Evolutionary conservation across 306 rosid genomes (phyloP).

Genomic region (Cercis canadensis): DNA sequence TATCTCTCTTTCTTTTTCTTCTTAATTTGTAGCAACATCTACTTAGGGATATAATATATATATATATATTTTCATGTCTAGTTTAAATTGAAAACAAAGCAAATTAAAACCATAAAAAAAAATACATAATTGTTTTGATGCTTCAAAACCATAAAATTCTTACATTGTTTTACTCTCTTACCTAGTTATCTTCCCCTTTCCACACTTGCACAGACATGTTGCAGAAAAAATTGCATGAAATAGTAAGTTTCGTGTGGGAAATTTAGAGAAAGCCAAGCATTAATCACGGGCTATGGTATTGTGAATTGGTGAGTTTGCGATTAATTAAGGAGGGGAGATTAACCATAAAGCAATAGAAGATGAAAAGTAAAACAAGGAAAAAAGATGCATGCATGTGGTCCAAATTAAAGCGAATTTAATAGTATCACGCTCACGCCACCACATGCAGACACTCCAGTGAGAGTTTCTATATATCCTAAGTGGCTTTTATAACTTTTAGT

Average conservation of each 20-base stretch:
- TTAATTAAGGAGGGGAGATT: slow-evolving; percentile 14
- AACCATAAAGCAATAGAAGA: slow-evolving; percentile 33
- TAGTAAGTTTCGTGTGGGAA: not conserved
- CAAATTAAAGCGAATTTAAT: slow-evolving; percentile 47
- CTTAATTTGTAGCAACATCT: slow-evolving; percentile 9
- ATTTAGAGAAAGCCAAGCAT: not conserved
- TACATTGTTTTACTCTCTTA: no score
- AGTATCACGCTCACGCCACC: slow-evolving; percentile 76
- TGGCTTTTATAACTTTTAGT: slow-evolving; percentile 38
- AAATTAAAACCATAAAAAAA: no score
- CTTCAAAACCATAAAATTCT: no score
- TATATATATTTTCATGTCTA: not conserved
- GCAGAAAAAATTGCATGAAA: no score
- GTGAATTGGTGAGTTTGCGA: no score
- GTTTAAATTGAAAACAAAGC: no score
- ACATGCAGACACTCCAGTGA: slow-evolving; percentile 63
- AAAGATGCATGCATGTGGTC: slow-evolving; percentile 61
- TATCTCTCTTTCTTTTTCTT: slow-evolving; percentile 36
- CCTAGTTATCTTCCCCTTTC: no score
- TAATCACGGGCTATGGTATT: no score
- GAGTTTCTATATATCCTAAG: slow-evolving; percentile 48
- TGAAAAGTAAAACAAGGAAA: slow-evolving; percentile 40
- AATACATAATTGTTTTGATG: no score
- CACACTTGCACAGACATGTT: no score
- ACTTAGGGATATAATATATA: not conserved